Conservation (phyloP, 495 filamentous ascomycete species). For the Penicillium cosmopolitanum region DNA sequence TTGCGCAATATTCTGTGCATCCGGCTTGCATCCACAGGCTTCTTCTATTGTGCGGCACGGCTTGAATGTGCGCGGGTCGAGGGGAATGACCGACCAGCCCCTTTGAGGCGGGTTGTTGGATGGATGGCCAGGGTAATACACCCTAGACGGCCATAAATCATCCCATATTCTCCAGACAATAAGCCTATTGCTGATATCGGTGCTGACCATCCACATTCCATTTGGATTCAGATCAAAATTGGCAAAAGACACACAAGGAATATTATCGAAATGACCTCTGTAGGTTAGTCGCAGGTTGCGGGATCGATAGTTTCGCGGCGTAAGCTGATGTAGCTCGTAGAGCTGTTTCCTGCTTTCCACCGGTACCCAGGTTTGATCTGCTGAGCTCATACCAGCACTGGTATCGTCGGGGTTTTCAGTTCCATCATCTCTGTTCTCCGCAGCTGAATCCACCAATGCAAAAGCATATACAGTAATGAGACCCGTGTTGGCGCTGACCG, state of each 20-base stretch:
- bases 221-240: conserved; percentile 63
- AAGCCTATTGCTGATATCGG: conserved; percentile 69
- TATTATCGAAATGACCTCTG: conserved; percentile 61
- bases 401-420: conserved; percentile 27
- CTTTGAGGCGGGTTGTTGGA: conserved; percentile 21
- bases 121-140: conserved; percentile 34
- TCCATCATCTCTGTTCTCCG: conserved; percentile 25
- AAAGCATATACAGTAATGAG: conserved; percentile 75
- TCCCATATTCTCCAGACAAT: conserved; percentile 71
- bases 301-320: conserved; percentile 39
- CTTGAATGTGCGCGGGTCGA: conserved; percentile 54
- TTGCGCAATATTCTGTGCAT: conserved; percentile 17
- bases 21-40: conserved; percentile 50
- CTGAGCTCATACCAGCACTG: conserved; percentile 4
- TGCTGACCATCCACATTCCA: conserved; percentile 72
- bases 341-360: conserved; percentile 34
- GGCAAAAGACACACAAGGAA: conserved; percentile 77
- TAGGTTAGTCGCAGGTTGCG: conserved; percentile 48
- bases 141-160: conserved; percentile 30
- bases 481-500: conserved; percentile 74
- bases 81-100: conserved; percentile 55
- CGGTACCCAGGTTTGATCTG: conserved; percentile 42
- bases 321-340: conserved; percentile 29
- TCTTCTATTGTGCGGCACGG: conserved; percentile 34
- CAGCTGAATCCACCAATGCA: conserved; percentile 54